Base-by-base conservation (phyloP, 768 basidiomycete species). In the Russula earlei region DNA sequence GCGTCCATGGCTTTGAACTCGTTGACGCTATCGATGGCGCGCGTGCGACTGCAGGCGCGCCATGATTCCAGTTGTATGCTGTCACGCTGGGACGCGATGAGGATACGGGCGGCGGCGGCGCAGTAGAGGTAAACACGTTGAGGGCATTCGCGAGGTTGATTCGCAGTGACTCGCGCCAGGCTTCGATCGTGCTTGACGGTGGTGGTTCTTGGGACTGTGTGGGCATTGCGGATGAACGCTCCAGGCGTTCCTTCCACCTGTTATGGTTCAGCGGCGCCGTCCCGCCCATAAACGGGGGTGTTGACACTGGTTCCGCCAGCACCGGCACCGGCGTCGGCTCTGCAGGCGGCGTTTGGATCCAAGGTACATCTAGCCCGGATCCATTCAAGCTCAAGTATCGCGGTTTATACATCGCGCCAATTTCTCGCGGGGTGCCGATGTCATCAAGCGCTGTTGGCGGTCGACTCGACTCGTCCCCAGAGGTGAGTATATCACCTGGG, bases 401-500 rank as follows among this genome's bases (percentile, higher is more conserved):
- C 12, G 72, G 71, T 37, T 60, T 62, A 37, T 60, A 58, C 17
- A 63, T 64, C 3, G 38, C 38, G 24, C 36, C 25, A 1, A 43
- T 52, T 7, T 52, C 55, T 51, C 56, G 52, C 10, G 61, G 62
- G 3, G 64, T 64, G 24, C 65, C 63, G 43, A 58, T 62, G 17
- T 62, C 63, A 34, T 43, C 60, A 42, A 42, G 58, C 46, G 43
- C 64, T 42, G 52, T 67, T 60, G 60, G 64, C 54, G 60, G 67
- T 31, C 38, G 64, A 43, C 57, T 68, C 36, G 59, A 66, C 57
- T 62, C 69, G 57, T 68, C 67, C 58, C 47, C 69, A 47, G 67
- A 70, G 58, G 25, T 68, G 17, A 54, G 65, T 43, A 70, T 52
- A 48, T 81, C 79, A 6, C 75, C 79, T 8, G 77, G 75, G 2